Evolutionary conservation across 805 yeast species (phyloP).

Genomic region (Kodamaea nitidulidarum): DNA sequence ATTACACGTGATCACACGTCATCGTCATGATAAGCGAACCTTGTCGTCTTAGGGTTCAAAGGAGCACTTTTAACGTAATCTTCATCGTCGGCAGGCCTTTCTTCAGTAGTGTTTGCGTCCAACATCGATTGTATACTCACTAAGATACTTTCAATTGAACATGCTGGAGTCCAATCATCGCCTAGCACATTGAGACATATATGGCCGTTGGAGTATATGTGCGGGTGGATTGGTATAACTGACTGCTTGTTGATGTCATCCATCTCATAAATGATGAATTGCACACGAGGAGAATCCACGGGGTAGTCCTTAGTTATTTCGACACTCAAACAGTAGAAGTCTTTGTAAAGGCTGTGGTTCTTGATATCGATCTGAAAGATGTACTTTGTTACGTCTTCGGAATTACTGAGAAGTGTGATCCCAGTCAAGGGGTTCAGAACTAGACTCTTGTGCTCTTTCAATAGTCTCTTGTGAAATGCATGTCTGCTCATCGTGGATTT

Average conservation of each 20-base stretch:
- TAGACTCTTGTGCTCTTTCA: conserved; percentile 25
- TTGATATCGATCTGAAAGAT: conserved; percentile 18
- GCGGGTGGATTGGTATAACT: conserved; percentile 66
- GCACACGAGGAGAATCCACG: conserved; percentile 54
- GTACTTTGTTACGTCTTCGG: conserved; percentile 19
- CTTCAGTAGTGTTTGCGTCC: conserved; percentile 40
- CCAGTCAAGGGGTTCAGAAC: conserved; percentile 18
- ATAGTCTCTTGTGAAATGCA: conserved; percentile 26
- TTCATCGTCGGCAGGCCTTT: conserved; percentile 57
- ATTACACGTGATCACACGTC: conserved; percentile 18
- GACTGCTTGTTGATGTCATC: conserved; percentile 6
- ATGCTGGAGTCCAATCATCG: conserved; percentile 64
- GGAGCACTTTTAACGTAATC: conserved; percentile 53
- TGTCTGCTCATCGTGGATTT: conserved; percentile 15
- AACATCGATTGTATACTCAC: conserved; percentile 66
- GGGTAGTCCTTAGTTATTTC: conserved; percentile 48
- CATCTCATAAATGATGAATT: conserved; percentile 35
- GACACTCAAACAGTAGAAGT: conserved; percentile 40
- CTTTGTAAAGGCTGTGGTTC: conserved; percentile 14
- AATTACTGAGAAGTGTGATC: conserved; percentile 17
- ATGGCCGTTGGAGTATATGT: conserved; percentile 71
- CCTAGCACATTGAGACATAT: conserved; percentile 69
- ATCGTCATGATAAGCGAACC: conserved; percentile 62
- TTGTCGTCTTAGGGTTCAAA: conserved; percentile 46
- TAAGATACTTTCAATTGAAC: conserved; percentile 44